phyloP scores from a whole-genome alignment of 2,329 filamentous ascomycete genomes.

The Dothidotthia symphoricarpi region DNA sequence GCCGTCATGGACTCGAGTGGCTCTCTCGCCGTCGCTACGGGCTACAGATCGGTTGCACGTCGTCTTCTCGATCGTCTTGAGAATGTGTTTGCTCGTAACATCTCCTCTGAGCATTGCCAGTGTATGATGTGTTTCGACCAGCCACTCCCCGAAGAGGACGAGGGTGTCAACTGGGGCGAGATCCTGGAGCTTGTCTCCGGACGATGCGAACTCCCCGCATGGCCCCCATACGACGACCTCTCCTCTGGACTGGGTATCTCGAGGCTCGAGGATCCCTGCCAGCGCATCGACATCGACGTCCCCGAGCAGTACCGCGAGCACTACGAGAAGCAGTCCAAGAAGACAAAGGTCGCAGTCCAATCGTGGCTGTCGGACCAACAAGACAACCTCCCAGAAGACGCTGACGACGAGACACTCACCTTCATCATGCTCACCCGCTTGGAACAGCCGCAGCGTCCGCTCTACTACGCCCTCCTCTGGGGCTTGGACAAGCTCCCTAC shows the following conservation, averaged over 20 bases:
- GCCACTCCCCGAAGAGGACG: conserved; percentile 45
- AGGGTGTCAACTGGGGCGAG: conserved; percentile 89
- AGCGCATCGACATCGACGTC: conserved; percentile 88
- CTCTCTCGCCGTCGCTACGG: conserved; percentile 90
- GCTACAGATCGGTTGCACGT: conserved; percentile 90
- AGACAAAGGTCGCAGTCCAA: conserved; percentile 87
- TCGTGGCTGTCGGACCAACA: conserved; percentile 82
- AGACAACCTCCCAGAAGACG: conserved; percentile 77
- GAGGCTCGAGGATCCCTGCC: conserved; percentile 58
- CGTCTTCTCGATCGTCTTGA: conserved; percentile 86
- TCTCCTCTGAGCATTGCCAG: conserved; percentile 79
- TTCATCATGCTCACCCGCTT: conserved; percentile 93
- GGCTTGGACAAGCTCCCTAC: conserved; percentile 54
- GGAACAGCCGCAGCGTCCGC: conserved; percentile 69
- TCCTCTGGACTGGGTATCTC: conserved; percentile 57
- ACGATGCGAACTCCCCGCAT: conserved; percentile 76
- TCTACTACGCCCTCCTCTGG: conserved; percentile 77
- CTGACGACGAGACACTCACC: conserved; percentile 89
- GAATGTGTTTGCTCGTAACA: conserved; percentile 89
- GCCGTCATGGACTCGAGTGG: conserved; percentile 78
- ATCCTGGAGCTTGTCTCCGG: conserved; percentile 91
- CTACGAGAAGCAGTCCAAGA: conserved; percentile 87
- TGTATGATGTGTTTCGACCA: conserved; percentile 76
- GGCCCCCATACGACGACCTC: conserved; percentile 73
- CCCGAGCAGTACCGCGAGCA: conserved; percentile 91